Percentiles rank a stretch among this genome's conserved stretches.
These are phyloP conservation scores for Pelargonium exstipulatum DNA, from an alignment of 441 rosid genomes.

Conservation along the genomic window DNA sequence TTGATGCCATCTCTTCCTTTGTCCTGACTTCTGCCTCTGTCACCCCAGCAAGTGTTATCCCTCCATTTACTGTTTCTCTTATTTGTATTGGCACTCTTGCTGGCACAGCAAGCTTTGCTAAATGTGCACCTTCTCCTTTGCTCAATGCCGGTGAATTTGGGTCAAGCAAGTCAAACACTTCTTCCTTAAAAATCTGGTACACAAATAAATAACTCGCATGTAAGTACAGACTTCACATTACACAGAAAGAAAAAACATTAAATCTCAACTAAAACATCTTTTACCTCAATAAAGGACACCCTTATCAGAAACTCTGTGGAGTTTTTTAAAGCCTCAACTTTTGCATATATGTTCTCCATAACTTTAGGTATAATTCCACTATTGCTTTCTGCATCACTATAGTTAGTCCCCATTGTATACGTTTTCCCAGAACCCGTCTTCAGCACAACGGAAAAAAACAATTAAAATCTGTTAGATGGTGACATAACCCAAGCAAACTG, in stretches of 20 bases:
- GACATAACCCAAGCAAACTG: neutral
- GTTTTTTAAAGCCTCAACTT: conserved; percentile 44
- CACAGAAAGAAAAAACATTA: neutral
- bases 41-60: conserved; percentile 91
- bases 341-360: conserved; percentile 67
- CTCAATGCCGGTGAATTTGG: conserved; percentile 36
- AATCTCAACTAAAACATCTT: neutral
- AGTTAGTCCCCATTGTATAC: conserved; percentile 93
- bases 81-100: conserved; percentile 81
- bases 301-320: conserved; percentile 62
- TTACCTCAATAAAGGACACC: conserved; percentile 93
- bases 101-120: conserved; percentile 38
- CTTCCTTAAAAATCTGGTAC: conserved; percentile 86
- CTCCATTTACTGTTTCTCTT: conserved; percentile 80
- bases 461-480: neutral
- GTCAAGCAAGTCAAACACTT: conserved; percentile 87
- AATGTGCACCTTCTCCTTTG: conserved; percentile 43
- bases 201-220: neutral
- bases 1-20: conserved; percentile 85
- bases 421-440: conserved; percentile 97
- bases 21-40: conserved; percentile 86
- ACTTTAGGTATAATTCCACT: conserved; percentile 77
- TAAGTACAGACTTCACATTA: neutral
- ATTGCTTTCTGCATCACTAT: conserved; percentile 54
- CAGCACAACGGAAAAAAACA: conserved; percentile 1